A percentile compares a stretch with the other conserved stretches of the same genome.
These are phyloP conservation scores for Sclerotinia glacialis DNA, from an alignment of 2,329 filamentous ascomycete species.

Conservation along the genomic window DNA sequence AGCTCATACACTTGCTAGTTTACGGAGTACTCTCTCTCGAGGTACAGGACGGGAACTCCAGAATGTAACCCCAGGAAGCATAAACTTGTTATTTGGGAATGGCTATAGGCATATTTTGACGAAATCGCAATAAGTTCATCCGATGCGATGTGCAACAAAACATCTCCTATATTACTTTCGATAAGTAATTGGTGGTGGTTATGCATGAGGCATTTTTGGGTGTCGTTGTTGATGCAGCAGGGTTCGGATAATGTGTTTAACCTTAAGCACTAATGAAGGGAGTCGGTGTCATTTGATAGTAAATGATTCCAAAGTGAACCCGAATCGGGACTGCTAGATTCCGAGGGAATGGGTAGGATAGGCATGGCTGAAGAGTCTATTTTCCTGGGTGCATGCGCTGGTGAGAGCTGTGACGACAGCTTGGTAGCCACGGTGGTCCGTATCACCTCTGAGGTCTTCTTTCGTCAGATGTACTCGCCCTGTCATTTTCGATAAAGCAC, in stretches of 20 bases:
- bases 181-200: neutral
- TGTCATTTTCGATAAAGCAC: slow-evolving; percentile 48
- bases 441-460: slow-evolving; percentile 46
- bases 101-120: neutral
- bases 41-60: neutral
- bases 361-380: too few relatives aligned
- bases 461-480: slow-evolving; percentile 30
- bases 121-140: slow-evolving; percentile 12
- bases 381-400: too few relatives aligned
- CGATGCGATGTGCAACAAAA: slow-evolving; percentile 8
- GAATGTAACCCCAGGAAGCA: neutral
- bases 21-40: neutral
- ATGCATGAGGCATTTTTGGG: neutral
- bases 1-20: neutral
- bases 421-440: slow-evolving; percentile 41
- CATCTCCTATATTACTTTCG: neutral
- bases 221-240: neutral
- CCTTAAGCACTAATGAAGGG: neutral
- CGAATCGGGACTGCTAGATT: too few relatives aligned
- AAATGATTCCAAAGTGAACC: too few relatives aligned
- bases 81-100: neutral
- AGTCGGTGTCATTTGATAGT: too few relatives aligned
- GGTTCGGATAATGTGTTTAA: neutral
- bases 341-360: too few relatives aligned
- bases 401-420: slow-evolving; percentile 55